Evolutionary conservation across 2,329 filamentous ascomycete genomes (phyloP), one percentile per base, ranked within the genome.

Genomic region (Dichotomopilus funicola): DNA sequence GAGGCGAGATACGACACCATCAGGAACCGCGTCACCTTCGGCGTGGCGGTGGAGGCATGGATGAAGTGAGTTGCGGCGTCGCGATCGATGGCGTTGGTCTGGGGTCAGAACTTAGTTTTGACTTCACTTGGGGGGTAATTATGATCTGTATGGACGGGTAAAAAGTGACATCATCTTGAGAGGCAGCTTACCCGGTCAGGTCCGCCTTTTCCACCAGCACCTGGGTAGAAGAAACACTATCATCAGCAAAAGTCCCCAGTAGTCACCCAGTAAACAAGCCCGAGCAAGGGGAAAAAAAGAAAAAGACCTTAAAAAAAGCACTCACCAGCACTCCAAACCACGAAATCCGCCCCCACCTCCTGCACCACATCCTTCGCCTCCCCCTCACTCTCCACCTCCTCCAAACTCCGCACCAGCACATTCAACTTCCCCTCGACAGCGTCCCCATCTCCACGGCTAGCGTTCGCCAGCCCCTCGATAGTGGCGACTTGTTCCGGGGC

Each of bases 321-420:
- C 74, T 44, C 67, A 82, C 84, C 85, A 13, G 86, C 85, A 61
- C 78, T 82, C 81, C 82, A 89, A 59, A 87, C 78, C 35, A 88
- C 76, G 67, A 83, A 87, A 67, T 88, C 83, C 1, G 80, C 74
- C 67, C 79, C 77, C 19, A 84, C 79, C 62, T 78, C 73, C 59
- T 81, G 75, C 41, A 92, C 68, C 56, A 91, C 78, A 38, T 71
- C 73, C 62, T 80, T 74, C 1, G 87, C 88, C 60, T 86, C 79
- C 0, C 72, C 73, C 49, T 83, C 78, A 52, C 73, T 81, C 68
- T 81, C 83, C 41, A 91, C 77, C 19, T 89, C 86, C 53, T 89
- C 87, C 27, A 92, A 72, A 65, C 83, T 89, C 65, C 79, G 79
- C 12, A 92, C 77, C 1, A 91, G 73, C 3, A 91, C 85, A 53